A percentile compares a stretch with the other conserved stretches of the same genome.
Evolutionary conservation across 148 eudicot genomes (phyloP).

Genomic region (Cornus florida): DNA sequence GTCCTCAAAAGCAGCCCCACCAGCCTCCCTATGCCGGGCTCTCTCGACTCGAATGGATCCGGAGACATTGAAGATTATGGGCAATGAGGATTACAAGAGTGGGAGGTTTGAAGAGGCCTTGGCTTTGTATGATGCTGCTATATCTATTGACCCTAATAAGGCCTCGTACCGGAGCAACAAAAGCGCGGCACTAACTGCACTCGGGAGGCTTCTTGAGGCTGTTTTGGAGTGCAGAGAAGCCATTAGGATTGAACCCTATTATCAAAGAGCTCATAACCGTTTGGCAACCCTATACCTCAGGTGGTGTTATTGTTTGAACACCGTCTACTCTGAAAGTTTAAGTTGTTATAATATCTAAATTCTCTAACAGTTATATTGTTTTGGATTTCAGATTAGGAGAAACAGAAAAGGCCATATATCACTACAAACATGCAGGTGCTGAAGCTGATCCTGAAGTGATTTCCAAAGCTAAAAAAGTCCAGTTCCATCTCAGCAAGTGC

Average conservation of each 20-base stretch:
- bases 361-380: background rate
- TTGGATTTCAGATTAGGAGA: conserved; percentile 75
- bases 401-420: conserved; percentile 69
- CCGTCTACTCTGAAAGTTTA: no score
- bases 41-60: conserved; percentile 97
- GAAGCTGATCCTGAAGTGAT: conserved; percentile 85
- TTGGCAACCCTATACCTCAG: conserved; percentile 82
- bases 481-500: conserved; percentile 62
- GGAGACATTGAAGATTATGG: conserved; percentile 81
- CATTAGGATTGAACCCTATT: conserved; percentile 68
- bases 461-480: conserved; percentile 54
- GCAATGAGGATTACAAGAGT: conserved; percentile 92
- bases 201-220: conserved; percentile 90
- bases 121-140: conserved; percentile 88
- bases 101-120: conserved; percentile 88
- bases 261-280: conserved; percentile 93
- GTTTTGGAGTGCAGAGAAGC: conserved; percentile 95
- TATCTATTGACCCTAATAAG: conserved; percentile 78
- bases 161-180: conserved; percentile 93
- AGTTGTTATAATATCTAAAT: no score
- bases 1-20: conserved; percentile 33
- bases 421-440: conserved; percentile 74
- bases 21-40: conserved; percentile 67
- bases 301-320: conserved; percentile 18
- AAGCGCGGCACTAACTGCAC: conserved; percentile 83